A percentile compares a stretch with the other conserved stretches of the same genome.
Conservation (phyloP, 1,139 yeast genomes). For the Williopsis jadinii region DNA sequence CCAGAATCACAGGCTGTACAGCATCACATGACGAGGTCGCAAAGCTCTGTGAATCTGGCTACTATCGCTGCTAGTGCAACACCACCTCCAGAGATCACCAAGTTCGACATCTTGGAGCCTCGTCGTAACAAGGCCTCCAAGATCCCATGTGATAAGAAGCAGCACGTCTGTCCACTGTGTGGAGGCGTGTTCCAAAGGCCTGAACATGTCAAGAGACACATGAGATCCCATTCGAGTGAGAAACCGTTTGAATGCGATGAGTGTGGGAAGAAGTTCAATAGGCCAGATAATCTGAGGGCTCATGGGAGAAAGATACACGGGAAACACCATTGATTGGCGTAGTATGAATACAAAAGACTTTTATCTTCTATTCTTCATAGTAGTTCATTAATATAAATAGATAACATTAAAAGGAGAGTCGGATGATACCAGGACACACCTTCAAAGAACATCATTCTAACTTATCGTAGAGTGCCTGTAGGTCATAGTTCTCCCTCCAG, state of each 20-base stretch:
- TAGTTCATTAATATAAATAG: no score
- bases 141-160: conserved; percentile 40
- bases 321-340: neutral
- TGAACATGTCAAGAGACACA: conserved; percentile 87
- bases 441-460: conserved; percentile 22
- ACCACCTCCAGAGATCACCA: conserved; percentile 9
- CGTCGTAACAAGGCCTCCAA: conserved; percentile 1
- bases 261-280: conserved; percentile 74
- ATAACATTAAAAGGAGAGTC: no score
- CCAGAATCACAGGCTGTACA: neutral
- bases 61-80: conserved; percentile 1
- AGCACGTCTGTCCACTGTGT: conserved; percentile 75
- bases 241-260: conserved; percentile 77
- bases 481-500: conserved; percentile 61
- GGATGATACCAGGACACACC: no score
- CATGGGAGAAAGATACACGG: conserved; percentile 59
- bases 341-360: neutral
- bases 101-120: conserved; percentile 10
- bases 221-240: conserved; percentile 81
- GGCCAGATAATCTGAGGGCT: conserved; percentile 62
- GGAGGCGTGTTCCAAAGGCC: conserved; percentile 75
- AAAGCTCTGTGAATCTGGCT: conserved; percentile 6
- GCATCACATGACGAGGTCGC: conserved; percentile 2
- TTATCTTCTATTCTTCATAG: neutral
- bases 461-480: conserved; percentile 48